Base-by-base conservation (phyloP, 1,284 basidiomycete species). In the Agaricales sp. region DNA sequence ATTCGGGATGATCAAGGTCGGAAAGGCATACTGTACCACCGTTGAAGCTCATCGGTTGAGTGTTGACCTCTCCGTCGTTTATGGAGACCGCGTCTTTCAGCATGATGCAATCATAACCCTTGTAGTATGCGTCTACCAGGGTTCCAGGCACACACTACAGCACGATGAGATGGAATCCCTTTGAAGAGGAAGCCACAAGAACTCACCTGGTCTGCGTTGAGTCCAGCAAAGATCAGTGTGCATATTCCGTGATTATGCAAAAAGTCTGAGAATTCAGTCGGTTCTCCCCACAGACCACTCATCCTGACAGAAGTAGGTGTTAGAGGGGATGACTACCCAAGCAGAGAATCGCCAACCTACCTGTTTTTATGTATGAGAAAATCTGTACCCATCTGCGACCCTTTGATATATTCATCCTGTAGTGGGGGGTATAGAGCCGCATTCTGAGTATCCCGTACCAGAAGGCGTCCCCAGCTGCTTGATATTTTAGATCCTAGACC, bases 341-440 rank as follows among this genome's bases (percentile, higher is more conserved):
- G 8, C 23, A 14, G 37, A n/a, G 14, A 51, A 19, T 22, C 24
- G 21, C 16, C 30, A 19, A 53, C 65, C 19, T 54, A 78, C 80
- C 80, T 66, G 60, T 83, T 84, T 62, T 84, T 85, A 61, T 84
- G 77, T 49, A 85, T 77, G 81, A 80, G 84, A 49, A 80, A 67
- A 62, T 85, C 81, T 18, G 77, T 78, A 0, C 78, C 80, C 3
- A 61, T 62, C 11, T 68, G 63, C 53, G 68, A 64, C 4, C 80
- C 80, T 49, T 72, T 67, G 50, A 74, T 53, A 55, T 74, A 83
- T 51, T 75, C 69, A 1, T 61, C 64, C 52, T 83, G 78, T 45
- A 85, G 64, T 2, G 78, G 78, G 0, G 74, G 77, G 59, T 83
- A 82, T 46, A 83, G 63, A n/a, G 70, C 68, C 13, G 73, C 61